Conservation (phyloP, 1,284 basidiomycete species). For the Boletus holoroseus region DNA sequence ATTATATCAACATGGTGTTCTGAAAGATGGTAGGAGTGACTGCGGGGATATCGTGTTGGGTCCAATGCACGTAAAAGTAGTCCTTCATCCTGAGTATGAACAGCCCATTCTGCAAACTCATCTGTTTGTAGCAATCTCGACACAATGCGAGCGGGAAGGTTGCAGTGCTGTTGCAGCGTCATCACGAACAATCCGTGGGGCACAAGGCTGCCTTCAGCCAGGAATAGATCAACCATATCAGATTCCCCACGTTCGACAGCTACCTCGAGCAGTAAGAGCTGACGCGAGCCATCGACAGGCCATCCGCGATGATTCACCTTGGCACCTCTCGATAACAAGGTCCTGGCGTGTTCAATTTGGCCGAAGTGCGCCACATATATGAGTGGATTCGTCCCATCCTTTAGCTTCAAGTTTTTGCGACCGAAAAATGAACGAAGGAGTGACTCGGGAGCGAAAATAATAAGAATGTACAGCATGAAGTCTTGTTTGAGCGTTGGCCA, state of each 20-base stretch:
- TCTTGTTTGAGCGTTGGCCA: not conserved
- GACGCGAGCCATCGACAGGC: no score
- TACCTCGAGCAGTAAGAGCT: not conserved
- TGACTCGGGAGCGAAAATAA: not conserved
- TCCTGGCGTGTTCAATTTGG: constrained; percentile 3
- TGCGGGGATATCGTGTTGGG: not conserved
- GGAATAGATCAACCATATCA: not conserved
- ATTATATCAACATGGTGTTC: not conserved
- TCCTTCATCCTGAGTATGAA: not conserved
- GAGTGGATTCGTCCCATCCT: constrained; percentile 13
- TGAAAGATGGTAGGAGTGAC: not conserved
- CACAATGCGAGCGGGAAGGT: no score
- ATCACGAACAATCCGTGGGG: not conserved
- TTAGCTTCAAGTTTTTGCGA: not conserved
- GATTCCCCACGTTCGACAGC: fast-evolving
- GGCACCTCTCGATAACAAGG: constrained; percentile 1
- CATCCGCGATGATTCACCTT: not conserved
- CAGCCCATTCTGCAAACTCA: constrained; percentile 7
- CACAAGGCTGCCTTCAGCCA: not conserved
- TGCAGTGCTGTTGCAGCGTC: fast-evolving
- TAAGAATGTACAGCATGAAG: constrained; percentile 4
- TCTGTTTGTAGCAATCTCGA: constrained; percentile 1
- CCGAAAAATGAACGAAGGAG: not conserved
- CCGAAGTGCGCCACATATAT: not conserved
- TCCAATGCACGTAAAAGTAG: not conserved